phyloP scores from a whole-genome alignment of 2,329 filamentous ascomycete genomes.

The Cladosporium sp. region DNA sequence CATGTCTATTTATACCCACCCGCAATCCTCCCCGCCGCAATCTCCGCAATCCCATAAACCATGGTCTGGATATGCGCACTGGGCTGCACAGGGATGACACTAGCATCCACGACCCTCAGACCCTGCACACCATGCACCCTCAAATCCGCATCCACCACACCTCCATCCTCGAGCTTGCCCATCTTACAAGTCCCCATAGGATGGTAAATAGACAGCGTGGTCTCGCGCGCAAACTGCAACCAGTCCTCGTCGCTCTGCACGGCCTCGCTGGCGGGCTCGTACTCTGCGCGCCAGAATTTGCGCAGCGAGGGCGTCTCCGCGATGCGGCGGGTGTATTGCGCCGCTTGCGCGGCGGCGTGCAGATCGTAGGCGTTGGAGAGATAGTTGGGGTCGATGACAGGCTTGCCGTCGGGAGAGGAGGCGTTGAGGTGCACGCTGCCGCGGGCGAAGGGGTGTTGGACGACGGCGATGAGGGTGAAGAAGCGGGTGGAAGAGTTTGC shows the following conservation, averaged over 20 bases:
- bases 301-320: slow-evolving; percentile 37
- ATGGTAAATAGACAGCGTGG: slow-evolving; percentile 22
- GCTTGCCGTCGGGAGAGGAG: slow-evolving; percentile 17
- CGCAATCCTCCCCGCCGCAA: slow-evolving; percentile 25
- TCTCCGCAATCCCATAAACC: slow-evolving; percentile 26
- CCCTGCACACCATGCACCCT: slow-evolving; percentile 24
- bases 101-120: slow-evolving; percentile 29
- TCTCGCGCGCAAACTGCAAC: slow-evolving; percentile 20
- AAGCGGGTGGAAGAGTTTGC: slow-evolving; percentile 37
- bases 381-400: slow-evolving; percentile 28
- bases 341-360: slow-evolving; percentile 20
- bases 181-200: slow-evolving; percentile 20
- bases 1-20: slow-evolving; percentile 10
- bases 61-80: slow-evolving; percentile 23
- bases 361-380: slow-evolving; percentile 26
- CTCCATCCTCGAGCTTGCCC: slow-evolving; percentile 15
- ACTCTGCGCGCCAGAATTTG: slow-evolving; percentile 22
- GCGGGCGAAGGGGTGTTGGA: slow-evolving; percentile 46
- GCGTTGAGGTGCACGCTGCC: slow-evolving; percentile 37
- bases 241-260: slow-evolving; percentile 21
- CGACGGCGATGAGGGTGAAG: slow-evolving; percentile 54
- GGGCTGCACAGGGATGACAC: slow-evolving; percentile 26
- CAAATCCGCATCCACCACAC: slow-evolving; percentile 24
- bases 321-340: slow-evolving; percentile 38
- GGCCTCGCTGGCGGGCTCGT: slow-evolving; percentile 18